These are phyloP conservation scores for Petunia axillaris DNA, from an alignment of 257 asterid species.

Conservation along the genomic window DNA sequence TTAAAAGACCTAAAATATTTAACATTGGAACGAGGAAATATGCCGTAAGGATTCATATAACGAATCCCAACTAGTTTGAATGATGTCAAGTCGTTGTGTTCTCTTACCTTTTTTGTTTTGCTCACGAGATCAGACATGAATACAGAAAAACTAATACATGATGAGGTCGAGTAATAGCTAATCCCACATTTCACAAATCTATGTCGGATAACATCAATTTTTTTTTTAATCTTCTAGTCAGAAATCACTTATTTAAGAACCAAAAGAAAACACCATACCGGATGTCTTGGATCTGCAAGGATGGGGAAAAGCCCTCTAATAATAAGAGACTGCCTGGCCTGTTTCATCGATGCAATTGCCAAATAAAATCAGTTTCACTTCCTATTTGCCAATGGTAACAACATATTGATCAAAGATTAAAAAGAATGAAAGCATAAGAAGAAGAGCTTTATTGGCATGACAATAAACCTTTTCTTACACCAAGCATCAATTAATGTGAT, in stretches of 20 bases:
- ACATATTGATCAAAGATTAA: not conserved
- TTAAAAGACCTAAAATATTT: not conserved
- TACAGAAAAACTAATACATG: slow-evolving; percentile 9
- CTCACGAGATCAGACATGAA: not conserved
- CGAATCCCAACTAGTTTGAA: not conserved
- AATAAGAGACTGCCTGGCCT: slow-evolving; percentile 96
- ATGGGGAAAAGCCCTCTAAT: slow-evolving; percentile 95
- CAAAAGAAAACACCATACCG: slow-evolving; percentile 48
- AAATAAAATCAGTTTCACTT: slow-evolving; percentile 24
- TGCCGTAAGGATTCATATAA: not conserved
- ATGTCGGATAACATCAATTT: not conserved
- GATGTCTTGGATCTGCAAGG: slow-evolving; percentile 98
- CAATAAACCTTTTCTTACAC: slow-evolving; percentile 14
- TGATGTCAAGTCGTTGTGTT: not conserved
- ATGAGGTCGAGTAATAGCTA: not conserved
- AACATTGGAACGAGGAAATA: not conserved
- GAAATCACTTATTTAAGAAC: not conserved
- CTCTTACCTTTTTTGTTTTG: slow-evolving; percentile 4
- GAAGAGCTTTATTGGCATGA: slow-evolving; percentile 12
- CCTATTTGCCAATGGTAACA: not conserved
- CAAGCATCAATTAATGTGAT: not conserved
- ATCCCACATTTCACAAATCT: not conserved
- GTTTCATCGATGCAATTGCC: slow-evolving; percentile 21
- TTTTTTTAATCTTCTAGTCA: not conserved
- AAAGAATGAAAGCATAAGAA: not conserved